Evolutionary conservation across 2,329 filamentous ascomycete genomes (phyloP), one percentile per base, ranked within the genome.

Genomic region (Aureobasidium sp.): DNA sequence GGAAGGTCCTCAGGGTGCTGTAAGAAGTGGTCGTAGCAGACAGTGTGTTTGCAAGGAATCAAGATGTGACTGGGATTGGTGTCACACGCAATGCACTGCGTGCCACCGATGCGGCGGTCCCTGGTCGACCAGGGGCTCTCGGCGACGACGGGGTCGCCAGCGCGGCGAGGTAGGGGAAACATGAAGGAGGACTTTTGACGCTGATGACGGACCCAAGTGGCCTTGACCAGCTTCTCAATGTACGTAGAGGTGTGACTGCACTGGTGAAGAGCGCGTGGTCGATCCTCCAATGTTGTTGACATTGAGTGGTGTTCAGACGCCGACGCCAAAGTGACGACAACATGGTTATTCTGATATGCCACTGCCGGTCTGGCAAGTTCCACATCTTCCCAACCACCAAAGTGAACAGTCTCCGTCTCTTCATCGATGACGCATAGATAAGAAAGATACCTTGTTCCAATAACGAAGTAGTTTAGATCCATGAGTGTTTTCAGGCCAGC

Each of bases 21-120:
- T 11, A 56, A 27, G 31, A 52, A 47, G 50, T 64, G 63, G 19
- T 63, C 57, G 37, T 64, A 57, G 60, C 63, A 64, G 40, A 64
- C 37, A 9, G 31, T 56, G 50, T 64, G 63, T 12, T 39, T 33
- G 29, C 63, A 64, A n/a, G 63, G 63, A 3, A 29, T 11, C n/a
- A 64, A 37, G 24, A 12, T 12, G 44, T 62, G 57, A 11, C 17
- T 57, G 9, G 63, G 63, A 6, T 14, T n/a, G 11, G 1, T 11
- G 12, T 19, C 39, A 22, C 63, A 64, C 5, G 24, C 31, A 37
- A 4, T 5, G 39, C 63, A 64, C n/a, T 50, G 29, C 3, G n/a
- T 29, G 31, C 29, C 48, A 11, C 63, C 61, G n/a, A 63, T 42
- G 27, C 40, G 60, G 6, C 17, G 54, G 22, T 27, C 37, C 22